These are phyloP conservation scores for Raddia distichophylla DNA, from an alignment of 176 grass and related monocot genomes.

Conservation along the genomic window DNA sequence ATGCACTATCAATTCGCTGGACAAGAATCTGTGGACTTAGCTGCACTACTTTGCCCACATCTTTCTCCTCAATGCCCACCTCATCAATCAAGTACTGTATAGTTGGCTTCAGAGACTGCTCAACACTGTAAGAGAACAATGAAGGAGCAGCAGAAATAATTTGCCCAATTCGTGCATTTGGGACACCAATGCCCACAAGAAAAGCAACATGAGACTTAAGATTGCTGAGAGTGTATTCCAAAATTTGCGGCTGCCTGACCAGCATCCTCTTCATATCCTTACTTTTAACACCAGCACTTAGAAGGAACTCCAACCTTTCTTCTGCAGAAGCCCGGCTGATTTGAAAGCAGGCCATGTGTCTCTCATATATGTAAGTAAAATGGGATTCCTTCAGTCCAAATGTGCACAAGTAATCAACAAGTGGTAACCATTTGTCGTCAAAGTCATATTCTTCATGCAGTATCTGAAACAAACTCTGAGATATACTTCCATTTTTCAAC, in stretches of 20 bases:
- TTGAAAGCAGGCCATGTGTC: conserved; percentile 87
- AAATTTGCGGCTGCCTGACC: conserved; percentile 89
- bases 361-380: conserved; percentile 82
- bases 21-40: conserved; percentile 97
- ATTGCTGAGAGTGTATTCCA: conserved; percentile 84
- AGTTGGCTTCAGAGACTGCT: conserved; percentile 87
- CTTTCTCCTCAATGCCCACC: conserved; percentile 76
- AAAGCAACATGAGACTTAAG: conserved; percentile 89
- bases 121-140: conserved; percentile 88
- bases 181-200: conserved; percentile 70
- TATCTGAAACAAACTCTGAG: conserved; percentile 64
- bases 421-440: conserved; percentile 84
- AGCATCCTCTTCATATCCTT: conserved; percentile 89
- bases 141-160: conserved; percentile 81
- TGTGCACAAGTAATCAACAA: conserved; percentile 90
- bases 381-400: conserved; percentile 87
- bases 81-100: conserved; percentile 87
- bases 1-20: conserved; percentile 74
- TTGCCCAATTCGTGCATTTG: conserved; percentile 64
- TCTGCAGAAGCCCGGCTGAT: conserved; percentile 73
- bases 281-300: conserved; percentile 78
- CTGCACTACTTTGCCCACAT: conserved; percentile 94
- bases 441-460: conserved; percentile 86
- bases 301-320: conserved; percentile 82
- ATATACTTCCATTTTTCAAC: conserved; percentile 76